phyloP scores from a whole-genome alignment of 805 yeast genomes.

The Candida ovalis region DNA sequence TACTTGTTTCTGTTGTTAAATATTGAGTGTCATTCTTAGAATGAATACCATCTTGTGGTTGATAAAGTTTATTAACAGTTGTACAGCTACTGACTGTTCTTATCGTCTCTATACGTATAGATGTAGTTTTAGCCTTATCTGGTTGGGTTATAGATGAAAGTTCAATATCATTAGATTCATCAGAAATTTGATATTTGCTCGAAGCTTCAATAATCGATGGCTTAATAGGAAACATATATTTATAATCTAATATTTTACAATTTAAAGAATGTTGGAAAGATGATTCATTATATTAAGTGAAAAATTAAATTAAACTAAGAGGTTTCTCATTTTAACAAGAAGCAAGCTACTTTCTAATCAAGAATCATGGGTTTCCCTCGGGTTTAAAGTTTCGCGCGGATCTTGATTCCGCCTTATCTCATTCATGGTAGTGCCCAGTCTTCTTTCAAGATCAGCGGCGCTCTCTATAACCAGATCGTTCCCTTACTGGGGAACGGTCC shows the following conservation, averaged over 20 bases:
- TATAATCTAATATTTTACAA: too few species aligned
- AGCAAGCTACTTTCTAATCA: too few species aligned
- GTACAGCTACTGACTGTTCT: background rate
- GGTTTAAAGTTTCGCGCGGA: too few species aligned
- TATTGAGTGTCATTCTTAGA: too few species aligned
- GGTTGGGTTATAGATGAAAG: slow-evolving; percentile 9
- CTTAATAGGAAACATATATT: slow-evolving; percentile 2
- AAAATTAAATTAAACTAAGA: too few species aligned
- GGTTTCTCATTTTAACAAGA: too few species aligned
- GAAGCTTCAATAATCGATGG: background rate
- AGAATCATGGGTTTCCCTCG: too few species aligned
- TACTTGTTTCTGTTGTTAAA: slow-evolving; percentile 38
- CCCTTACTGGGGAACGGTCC: slow-evolving; percentile 11
- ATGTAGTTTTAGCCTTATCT: slow-evolving; percentile 28
- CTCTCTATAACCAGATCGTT: background rate
- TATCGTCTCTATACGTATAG: background rate
- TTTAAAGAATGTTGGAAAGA: too few species aligned
- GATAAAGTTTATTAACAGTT: background rate
- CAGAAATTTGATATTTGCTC: background rate
- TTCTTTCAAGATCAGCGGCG: background rate
- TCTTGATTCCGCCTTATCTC: too few species aligned
- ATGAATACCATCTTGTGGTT: too few species aligned
- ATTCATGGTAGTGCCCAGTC: too few species aligned
- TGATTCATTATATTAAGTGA: too few species aligned
- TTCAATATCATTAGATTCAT: background rate